phyloP scores from a whole-genome alignment of 2,329 filamentous ascomycete genomes.

The Trichoderma atrobrunneum region DNA sequence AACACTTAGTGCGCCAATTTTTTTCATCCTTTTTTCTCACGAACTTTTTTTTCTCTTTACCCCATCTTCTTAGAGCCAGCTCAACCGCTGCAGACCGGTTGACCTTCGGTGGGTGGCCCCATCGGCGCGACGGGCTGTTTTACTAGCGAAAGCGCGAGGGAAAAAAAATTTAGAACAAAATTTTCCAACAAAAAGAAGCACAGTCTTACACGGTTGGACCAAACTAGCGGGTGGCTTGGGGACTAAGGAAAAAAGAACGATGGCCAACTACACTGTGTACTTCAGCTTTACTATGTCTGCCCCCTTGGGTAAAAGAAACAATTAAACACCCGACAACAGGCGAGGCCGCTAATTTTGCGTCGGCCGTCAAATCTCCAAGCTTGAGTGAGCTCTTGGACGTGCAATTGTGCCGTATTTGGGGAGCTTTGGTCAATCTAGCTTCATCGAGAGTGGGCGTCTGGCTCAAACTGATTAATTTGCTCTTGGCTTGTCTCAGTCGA shows the following conservation, averaged over 20 bases:
- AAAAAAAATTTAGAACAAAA: constrained; percentile 1
- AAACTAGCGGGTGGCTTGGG: background rate
- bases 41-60: background rate
- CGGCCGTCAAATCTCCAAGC: background rate
- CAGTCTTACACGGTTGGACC: background rate
- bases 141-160: background rate
- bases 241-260: background rate
- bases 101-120: background rate
- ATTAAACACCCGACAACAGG: background rate
- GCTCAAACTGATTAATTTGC: background rate
- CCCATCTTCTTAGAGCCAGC: background rate
- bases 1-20: constrained; percentile 4
- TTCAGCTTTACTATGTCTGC: background rate
- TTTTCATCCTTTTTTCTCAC: background rate
- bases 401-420: background rate
- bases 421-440: constrained; percentile 1
- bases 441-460: background rate
- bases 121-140: constrained; percentile 10
- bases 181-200: constrained; percentile 1
- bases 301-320: background rate
- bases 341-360: constrained; percentile 1
- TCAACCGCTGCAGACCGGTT: background rate
- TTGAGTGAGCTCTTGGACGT: background rate
- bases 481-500: constrained; percentile 11
- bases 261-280: constrained; percentile 14